These are phyloP conservation scores for Meyerozyma sp. DNA, from an alignment of 1,139 yeast species.

Conservation along the genomic window DNA sequence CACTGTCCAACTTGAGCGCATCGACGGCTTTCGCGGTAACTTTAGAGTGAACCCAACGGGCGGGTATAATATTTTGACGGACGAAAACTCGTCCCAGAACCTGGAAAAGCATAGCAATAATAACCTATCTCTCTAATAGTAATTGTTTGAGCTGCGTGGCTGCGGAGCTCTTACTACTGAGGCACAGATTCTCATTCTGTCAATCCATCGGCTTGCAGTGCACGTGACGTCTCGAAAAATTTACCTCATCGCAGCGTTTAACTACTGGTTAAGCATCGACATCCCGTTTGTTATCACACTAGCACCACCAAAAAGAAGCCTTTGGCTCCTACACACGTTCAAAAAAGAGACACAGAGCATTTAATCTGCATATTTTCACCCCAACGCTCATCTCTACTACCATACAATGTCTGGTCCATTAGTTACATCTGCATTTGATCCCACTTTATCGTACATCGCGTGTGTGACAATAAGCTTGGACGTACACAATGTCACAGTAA, in stretches of 20 bases:
- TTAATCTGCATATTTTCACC: not conserved
- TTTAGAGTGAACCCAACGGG: not conserved
- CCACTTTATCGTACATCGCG: conserved; percentile 57
- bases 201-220: not conserved
- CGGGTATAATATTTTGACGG: not conserved
- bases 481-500: conserved; percentile 66
- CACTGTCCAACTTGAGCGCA: not conserved
- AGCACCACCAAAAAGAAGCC: not conserved
- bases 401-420: conserved; percentile 15
- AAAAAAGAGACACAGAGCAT: not conserved
- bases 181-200: not conserved
- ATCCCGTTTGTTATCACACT: not conserved
- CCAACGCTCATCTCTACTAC: not conserved
- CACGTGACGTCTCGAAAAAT: not conserved
- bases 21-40: too few relatives aligned
- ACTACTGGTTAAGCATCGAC: not conserved
- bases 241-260: conserved; percentile 1
- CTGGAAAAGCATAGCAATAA: too few relatives aligned
- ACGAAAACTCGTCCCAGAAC: not conserved
- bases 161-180: not conserved
- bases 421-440: conserved; percentile 44
- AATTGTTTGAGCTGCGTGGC: too few relatives aligned
- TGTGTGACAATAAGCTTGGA: conserved; percentile 68
- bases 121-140: too few relatives aligned
- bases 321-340: not conserved